Evolutionary conservation across 169 alveolate genomes (phyloP).

Genomic region (Eimeria necatrix): DNA sequence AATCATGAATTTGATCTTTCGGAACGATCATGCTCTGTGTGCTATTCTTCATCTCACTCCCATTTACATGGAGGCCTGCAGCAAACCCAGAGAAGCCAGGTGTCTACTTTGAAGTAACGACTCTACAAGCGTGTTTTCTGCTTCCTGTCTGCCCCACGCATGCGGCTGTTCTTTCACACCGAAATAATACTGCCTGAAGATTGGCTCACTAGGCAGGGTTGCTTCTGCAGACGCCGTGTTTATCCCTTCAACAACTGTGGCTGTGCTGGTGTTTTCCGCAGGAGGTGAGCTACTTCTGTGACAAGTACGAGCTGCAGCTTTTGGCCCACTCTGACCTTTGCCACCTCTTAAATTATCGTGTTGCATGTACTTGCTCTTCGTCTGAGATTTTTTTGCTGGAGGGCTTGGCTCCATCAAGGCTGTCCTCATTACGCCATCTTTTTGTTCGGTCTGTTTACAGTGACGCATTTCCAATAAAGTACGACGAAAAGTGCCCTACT

Average conservation of each 20-base stretch:
- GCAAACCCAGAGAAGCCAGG: too few species aligned
- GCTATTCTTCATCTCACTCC: not conserved
- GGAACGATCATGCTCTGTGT: not conserved
- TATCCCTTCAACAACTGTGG: not conserved
- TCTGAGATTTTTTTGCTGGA: not conserved
- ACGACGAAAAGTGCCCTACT: too few species aligned
- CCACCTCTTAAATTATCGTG: not conserved
- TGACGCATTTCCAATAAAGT: not conserved
- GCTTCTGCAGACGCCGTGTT: not conserved
- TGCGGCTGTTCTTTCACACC: not conserved
- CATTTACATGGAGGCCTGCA: not conserved
- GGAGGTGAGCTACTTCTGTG: not conserved
- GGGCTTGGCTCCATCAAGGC: not conserved
- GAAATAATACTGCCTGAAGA: not conserved
- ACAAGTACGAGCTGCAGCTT: not conserved
- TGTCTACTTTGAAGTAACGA: too few species aligned
- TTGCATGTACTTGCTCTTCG: not conserved
- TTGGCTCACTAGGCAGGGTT: slow-evolving; percentile 26
- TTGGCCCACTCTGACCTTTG: not conserved
- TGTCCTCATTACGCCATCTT: not conserved
- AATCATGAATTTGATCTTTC: not conserved
- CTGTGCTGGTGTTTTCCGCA: not conserved
- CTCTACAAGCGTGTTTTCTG: too few species aligned
- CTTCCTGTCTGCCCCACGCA: too few species aligned
- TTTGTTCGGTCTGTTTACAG: slow-evolving; percentile 4